A percentile compares a stretch with the other conserved stretches of the same genome.
These are phyloP conservation scores for Dipodascus geniculatus DNA, from an alignment of 805 yeast genomes.

Conservation along the genomic window DNA sequence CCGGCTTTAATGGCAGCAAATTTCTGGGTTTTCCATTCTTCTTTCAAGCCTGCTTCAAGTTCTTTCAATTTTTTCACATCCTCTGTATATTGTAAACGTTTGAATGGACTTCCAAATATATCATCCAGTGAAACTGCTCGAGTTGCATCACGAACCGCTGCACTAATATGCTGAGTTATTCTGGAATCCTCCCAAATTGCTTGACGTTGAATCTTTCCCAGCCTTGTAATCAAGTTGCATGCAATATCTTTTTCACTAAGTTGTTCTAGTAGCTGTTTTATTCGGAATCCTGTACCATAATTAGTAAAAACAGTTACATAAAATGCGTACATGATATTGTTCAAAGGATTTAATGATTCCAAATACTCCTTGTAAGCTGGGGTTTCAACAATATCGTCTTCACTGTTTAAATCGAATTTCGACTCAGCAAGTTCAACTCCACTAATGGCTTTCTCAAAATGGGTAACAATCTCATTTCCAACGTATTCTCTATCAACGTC, in stretches of 20 bases:
- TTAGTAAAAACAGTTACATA: constrained; percentile 16
- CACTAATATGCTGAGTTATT: constrained; percentile 8
- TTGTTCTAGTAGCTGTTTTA: constrained; percentile 12
- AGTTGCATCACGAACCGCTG: constrained; percentile 12
- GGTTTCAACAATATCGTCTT: constrained; percentile 1
- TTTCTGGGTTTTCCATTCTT: constrained; percentile 2
- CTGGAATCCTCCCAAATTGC: constrained; percentile 20
- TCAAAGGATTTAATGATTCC: constrained; percentile 8
- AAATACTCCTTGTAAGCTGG: constrained; percentile 2
- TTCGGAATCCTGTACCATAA: constrained; percentile 17
- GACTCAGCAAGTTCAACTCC: background rate
- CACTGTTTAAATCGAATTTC: background rate
- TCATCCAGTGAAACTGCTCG: constrained; percentile 9
- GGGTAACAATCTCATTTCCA: constrained; percentile 8
- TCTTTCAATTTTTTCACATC: constrained; percentile 12
- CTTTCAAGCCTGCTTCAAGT: constrained; percentile 10
- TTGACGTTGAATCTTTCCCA: constrained; percentile 19
- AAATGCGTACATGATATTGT: constrained; percentile 12
- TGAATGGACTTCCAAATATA: constrained; percentile 4
- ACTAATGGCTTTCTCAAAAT: constrained; percentile 4
- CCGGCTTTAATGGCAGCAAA: constrained; percentile 11
- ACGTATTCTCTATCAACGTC: constrained; percentile 15
- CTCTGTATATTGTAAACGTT: constrained; percentile 8
- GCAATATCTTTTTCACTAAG: constrained; percentile 5
- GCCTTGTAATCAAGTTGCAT: constrained; percentile 11